phyloP scores from a whole-genome alignment of 768 basidiomycete genomes.

The Collybiopsis confluens region DNA sequence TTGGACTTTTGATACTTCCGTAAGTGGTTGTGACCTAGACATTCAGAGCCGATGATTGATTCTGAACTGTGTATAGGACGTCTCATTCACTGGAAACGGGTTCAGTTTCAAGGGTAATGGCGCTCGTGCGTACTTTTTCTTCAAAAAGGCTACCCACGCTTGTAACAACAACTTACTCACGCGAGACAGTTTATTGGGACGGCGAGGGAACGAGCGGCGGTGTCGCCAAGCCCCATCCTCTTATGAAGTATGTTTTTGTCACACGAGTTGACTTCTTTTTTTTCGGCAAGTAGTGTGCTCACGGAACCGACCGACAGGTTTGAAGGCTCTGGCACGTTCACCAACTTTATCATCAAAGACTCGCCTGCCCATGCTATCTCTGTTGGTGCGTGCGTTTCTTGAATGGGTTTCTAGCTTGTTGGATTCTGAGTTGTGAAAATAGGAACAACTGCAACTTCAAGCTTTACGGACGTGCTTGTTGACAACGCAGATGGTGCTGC shows the following conservation, averaged over 20 bases:
- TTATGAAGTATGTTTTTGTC: conserved; percentile 1
- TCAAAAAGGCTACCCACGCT: no score
- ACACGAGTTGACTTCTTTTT: no score
- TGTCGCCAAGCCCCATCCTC: conserved; percentile 17
- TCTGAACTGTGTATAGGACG: neutral
- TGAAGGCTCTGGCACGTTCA: conserved; percentile 8
- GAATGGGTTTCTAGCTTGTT: neutral
- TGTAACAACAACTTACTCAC: neutral
- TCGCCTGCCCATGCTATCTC: conserved; percentile 11
- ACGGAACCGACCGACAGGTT: neutral
- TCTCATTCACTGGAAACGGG: conserved; percentile 1
- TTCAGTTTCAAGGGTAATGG: conserved; percentile 1
- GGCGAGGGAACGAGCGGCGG: conserved; percentile 16
- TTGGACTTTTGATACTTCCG: neutral
- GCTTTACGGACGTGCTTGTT: neutral
- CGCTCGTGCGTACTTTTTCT: neutral
- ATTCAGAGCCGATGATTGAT: neutral
- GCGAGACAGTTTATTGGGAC: conserved; percentile 15
- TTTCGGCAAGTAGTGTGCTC: no score
- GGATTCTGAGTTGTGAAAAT: no score
- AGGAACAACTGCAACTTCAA: neutral
- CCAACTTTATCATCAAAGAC: conserved; percentile 7
- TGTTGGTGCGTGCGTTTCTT: neutral
- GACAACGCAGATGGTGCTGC: conserved; percentile 2
- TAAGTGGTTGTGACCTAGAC: neutral